Percentiles rank a stretch among this genome's conserved stretches.
phyloP scores from a whole-genome alignment of 495 filamentous ascomycete species.

The Pseudotulostoma volvatum region DNA sequence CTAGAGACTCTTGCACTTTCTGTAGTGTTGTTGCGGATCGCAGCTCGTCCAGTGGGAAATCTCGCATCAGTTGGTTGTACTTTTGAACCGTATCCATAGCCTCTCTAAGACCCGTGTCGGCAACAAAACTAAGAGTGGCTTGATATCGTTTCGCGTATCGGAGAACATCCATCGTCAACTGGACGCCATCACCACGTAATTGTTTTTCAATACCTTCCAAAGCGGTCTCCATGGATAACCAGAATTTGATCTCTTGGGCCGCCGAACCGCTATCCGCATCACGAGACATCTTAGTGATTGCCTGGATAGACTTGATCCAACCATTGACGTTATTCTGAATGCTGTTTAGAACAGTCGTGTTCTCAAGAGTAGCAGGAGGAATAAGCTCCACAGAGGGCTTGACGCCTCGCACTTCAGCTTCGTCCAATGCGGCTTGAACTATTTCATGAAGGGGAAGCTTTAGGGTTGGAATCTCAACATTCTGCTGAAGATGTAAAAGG shows the following conservation, averaged over 20 bases:
- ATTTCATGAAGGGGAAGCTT: conserved; percentile 71
- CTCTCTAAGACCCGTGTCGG: conserved; percentile 90
- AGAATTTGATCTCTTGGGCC: conserved; percentile 95
- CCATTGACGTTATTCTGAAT: conserved; percentile 83
- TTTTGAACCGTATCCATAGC: conserved; percentile 90
- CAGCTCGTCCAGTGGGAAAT: conserved; percentile 90
- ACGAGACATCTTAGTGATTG: conserved; percentile 85
- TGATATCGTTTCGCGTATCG: conserved; percentile 92
- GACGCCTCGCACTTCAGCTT: conserved; percentile 44
- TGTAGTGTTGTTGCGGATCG: conserved; percentile 76
- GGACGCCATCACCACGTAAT: conserved; percentile 72
- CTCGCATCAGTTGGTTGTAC: conserved; percentile 95
- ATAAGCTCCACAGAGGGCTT: conserved; percentile 64
- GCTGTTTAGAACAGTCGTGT: conserved; percentile 83
- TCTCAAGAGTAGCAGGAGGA: conserved; percentile 50
- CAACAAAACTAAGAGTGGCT: conserved; percentile 85
- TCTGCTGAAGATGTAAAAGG: conserved; percentile 82
- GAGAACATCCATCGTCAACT: conserved; percentile 81
- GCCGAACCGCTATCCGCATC: conserved; percentile 80
- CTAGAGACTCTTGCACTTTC: conserved; percentile 80
- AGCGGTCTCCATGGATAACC: conserved; percentile 86
- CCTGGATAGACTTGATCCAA: conserved; percentile 97
- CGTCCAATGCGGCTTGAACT: conserved; percentile 66
- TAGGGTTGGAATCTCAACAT: conserved; percentile 90
- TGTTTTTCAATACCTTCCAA: conserved; percentile 82